Evolutionary conservation across 495 filamentous ascomycete species (phyloP), one percentile per base, ranked within the genome.

Genomic region (Trichocladium uniseriatum): DNA sequence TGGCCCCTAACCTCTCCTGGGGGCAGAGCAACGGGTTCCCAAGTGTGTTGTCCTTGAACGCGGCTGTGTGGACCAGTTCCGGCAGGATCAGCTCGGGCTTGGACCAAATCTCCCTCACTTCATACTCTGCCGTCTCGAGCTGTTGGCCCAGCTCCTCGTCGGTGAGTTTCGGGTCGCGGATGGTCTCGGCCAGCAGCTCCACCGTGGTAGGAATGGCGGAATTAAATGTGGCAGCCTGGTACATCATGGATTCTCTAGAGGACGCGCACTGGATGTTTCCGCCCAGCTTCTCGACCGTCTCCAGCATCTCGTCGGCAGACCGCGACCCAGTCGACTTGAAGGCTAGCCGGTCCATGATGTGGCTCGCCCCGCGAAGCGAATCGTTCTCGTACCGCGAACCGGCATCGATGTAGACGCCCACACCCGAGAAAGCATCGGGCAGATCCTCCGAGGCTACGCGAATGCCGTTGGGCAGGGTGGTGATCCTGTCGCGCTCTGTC

Each of bases 171-270:
- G 92, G 89, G 52, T 95, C 82, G 40, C 87, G 83, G 36, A 99
- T 91, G 9, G 92, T 99, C 57, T 99, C 92, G 24, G 92, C 94
- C 22, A 99, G 75, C 21, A 99, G 71, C 9, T 75, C 94, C 9
- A 92, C 76, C 21, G 92, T 86, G 14, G 80, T 79, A 13, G 87
- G 82, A 20, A 97, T 87, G 4, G 90, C 80, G 10, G 85, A 84
- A 70, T 99, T 99, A 79, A 99, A 99, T 45, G 88, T 96, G 31
- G 92, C 94, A 5, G 88, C 84, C 66, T 97, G 94, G 70, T 99
- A 99, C 92, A 99, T 97, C 61, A 99, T 78, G 18, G 89, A 88
- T 64, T 99, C 92, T 35, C 92, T 75, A 0, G 91, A 95, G 0
- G 91, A 96, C 29, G 88, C 89, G 64, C 92, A 97, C 69, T 96